A percentile compares a stretch with the other conserved stretches of the same genome.
phyloP scores from a whole-genome alignment of 805 yeast species.

The Kuraishia borneana region DNA sequence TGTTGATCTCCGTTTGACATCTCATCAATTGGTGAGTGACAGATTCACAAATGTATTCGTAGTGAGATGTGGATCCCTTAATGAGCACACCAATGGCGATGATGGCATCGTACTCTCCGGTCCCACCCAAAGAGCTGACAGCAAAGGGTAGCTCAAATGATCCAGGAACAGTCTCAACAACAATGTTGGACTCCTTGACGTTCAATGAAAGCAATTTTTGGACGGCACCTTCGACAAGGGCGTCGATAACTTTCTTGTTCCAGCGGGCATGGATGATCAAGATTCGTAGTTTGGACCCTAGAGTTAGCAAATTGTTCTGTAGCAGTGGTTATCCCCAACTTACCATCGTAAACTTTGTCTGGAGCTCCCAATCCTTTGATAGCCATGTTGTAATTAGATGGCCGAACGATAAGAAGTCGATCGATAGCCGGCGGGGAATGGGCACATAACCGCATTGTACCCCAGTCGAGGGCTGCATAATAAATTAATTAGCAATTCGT shows the following conservation, averaged over 20 bases:
- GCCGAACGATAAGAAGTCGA: neutral
- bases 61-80: conserved; percentile 97
- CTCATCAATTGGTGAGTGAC: conserved; percentile 79
- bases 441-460: neutral
- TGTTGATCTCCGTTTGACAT: conserved; percentile 53
- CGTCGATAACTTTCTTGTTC: conserved; percentile 70
- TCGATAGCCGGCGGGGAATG: neutral
- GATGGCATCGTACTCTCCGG: conserved; percentile 56
- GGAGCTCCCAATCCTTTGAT: conserved; percentile 3
- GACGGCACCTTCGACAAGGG: conserved; percentile 71
- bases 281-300: conserved; percentile 40
- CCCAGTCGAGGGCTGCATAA: neutral
- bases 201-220: conserved; percentile 48
- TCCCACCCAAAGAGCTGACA: conserved; percentile 37
- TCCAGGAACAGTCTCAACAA: conserved; percentile 86
- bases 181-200: conserved; percentile 66
- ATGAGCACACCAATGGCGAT: conserved; percentile 92
- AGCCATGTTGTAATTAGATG: conserved; percentile 2
- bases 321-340: neutral
- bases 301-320: neutral
- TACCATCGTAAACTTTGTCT: conserved; percentile 4
- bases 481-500: neutral
- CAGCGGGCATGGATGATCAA: conserved; percentile 96
- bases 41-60: conserved; percentile 91
- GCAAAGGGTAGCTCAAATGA: conserved; percentile 90